Evolutionary conservation across 2,329 filamentous ascomycete genomes (phyloP).

Genomic region (Talaromyces piceae): DNA sequence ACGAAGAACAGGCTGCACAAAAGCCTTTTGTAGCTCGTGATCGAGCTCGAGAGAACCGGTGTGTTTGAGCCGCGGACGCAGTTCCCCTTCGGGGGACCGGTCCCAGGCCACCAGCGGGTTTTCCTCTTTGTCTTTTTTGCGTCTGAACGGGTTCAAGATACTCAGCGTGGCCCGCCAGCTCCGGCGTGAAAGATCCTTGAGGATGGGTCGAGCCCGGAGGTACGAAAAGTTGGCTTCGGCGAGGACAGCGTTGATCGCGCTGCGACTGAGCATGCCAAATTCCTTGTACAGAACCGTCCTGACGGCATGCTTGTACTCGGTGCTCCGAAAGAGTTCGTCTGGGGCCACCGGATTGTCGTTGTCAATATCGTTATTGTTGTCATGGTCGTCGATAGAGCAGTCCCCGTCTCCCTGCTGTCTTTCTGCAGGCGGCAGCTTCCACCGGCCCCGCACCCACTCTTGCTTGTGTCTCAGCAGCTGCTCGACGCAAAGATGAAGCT

Average conservation of each 20-base stretch:
- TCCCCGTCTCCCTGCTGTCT: no score
- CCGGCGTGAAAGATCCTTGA: constrained; percentile 36
- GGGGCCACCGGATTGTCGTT: constrained; percentile 23
- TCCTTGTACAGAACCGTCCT: constrained; percentile 34
- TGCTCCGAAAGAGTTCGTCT: constrained; percentile 38
- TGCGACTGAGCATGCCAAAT: constrained; percentile 37
- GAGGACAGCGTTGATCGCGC: constrained; percentile 40
- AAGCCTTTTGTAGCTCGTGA: constrained; percentile 30
- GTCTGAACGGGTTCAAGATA: constrained; percentile 35
- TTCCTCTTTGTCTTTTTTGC: constrained; percentile 32
- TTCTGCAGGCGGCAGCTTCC: constrained; percentile 33
- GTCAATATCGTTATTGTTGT: not conserved
- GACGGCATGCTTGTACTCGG: constrained; percentile 37
- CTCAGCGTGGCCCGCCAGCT: constrained; percentile 40
- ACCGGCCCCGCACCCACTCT: constrained; percentile 41
- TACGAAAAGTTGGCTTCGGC: constrained; percentile 44
- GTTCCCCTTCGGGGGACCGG: constrained; percentile 23
- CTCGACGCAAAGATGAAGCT: constrained; percentile 40
- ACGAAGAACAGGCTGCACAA: constrained; percentile 32
- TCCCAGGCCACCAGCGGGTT: constrained; percentile 36
- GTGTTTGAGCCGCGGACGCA: constrained; percentile 27
- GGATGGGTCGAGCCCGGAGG: constrained; percentile 33
- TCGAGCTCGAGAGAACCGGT: constrained; percentile 40
- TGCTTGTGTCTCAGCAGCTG: constrained; percentile 40
- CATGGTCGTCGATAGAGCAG: not conserved